Percentiles rank a stretch among this genome's conserved stretches.
These are phyloP conservation scores for Trapa incisa DNA, from an alignment of 345 rosid genomes.

Conservation along the genomic window DNA sequence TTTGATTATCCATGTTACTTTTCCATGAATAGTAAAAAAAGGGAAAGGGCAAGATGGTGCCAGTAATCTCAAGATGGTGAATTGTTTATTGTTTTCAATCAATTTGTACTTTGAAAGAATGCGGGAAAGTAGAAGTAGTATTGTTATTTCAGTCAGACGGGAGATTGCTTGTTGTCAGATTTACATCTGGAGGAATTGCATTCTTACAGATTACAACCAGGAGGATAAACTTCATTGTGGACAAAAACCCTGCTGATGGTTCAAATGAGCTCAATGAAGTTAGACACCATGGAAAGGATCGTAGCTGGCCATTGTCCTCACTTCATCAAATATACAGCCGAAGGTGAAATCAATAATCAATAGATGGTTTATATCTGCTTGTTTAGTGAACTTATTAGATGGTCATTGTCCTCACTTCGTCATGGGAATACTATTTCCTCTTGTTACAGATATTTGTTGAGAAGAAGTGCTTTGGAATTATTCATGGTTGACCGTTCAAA, in stretches of 20 bases:
- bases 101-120: too few species aligned
- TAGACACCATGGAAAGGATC: conserved; percentile 58
- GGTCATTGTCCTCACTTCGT: conserved; percentile 82
- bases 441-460: conserved; percentile 61
- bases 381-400: too few species aligned
- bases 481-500: conserved; percentile 95
- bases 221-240: conserved; percentile 83
- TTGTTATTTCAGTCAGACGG: background rate
- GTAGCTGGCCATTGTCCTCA: conserved; percentile 74
- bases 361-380: conserved; percentile 60
- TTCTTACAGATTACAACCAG: conserved; percentile 75
- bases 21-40: too few species aligned
- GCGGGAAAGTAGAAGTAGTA: conserved; percentile 29
- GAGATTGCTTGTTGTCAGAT: conserved; percentile 5
- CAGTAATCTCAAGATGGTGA: conserved; percentile 9
- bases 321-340: conserved; percentile 95
- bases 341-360: conserved; percentile 48
- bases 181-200: conserved; percentile 4
- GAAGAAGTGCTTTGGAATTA: conserved; percentile 95
- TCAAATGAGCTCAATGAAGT: conserved; percentile 32
- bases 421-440: conserved; percentile 23
- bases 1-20: background rate
- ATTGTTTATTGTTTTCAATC: background rate
- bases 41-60: conserved; percentile 6
- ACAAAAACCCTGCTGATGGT: conserved; percentile 24